Conservation (phyloP, 2,329 filamentous ascomycete genomes). For the Xylariaceae sp. region DNA sequence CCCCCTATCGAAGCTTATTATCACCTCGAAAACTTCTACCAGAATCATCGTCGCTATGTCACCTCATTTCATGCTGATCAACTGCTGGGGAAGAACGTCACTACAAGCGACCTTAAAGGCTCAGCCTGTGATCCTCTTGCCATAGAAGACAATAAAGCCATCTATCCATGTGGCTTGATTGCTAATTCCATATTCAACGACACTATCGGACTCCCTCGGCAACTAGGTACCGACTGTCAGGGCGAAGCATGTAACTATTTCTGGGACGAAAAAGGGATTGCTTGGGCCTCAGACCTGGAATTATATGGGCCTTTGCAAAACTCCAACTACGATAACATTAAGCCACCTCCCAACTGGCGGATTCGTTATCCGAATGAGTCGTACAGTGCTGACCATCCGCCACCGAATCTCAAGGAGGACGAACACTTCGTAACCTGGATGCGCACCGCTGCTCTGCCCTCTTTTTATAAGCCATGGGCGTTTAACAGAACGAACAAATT, state of each 20-base stretch:
- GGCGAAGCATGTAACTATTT: constrained; percentile 62
- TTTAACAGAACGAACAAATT: constrained; percentile 77
- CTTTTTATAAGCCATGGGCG: constrained; percentile 91
- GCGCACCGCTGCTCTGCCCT: constrained; percentile 91
- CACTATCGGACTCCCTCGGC: constrained; percentile 72
- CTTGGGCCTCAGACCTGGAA: constrained; percentile 83
- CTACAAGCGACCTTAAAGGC: constrained; percentile 63
- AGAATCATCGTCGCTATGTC: constrained; percentile 97
- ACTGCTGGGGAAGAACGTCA: constrained; percentile 71
- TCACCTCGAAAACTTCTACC: constrained; percentile 95
- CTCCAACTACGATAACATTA: constrained; percentile 60
- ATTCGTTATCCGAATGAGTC: constrained; percentile 70
- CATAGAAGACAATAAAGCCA: constrained; percentile 65
- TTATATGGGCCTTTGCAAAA: constrained; percentile 78
- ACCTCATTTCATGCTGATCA: constrained; percentile 85
- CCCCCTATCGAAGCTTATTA: constrained; percentile 94
- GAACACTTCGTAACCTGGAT: constrained; percentile 98
- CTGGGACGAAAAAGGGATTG: constrained; percentile 80
- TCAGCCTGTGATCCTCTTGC: constrained; percentile 80
- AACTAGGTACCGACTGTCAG: constrained; percentile 57
- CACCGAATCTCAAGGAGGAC: constrained; percentile 75
- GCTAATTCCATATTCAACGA: constrained; percentile 99
- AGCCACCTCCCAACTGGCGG: constrained; percentile 87
- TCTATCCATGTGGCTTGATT: constrained; percentile 94
- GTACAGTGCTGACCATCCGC: constrained; percentile 68